Evolutionary conservation across 192 early-diverging fungal genomes (phyloP).

Genomic region (Mortierella claussenii): DNA sequence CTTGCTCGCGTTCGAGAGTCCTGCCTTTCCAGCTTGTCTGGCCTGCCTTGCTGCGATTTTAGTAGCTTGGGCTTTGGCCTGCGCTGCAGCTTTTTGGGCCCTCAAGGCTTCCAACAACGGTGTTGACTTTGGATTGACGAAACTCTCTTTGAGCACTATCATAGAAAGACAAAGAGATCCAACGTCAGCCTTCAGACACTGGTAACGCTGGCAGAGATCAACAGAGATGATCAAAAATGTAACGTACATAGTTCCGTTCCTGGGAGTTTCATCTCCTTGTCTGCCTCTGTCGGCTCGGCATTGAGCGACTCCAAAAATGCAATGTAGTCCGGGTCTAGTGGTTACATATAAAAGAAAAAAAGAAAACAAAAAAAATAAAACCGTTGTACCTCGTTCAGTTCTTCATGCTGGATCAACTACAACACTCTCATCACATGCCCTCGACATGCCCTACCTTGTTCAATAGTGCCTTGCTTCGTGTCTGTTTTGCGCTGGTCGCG

Average conservation of each 20-base stretch:
- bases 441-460: slow-evolving; percentile 74
- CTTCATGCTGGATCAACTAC: too few relatives aligned
- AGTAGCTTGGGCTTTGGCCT: slow-evolving; percentile 57
- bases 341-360: not conserved
- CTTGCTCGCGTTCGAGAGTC: slow-evolving; percentile 26
- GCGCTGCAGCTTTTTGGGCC: slow-evolving; percentile 72
- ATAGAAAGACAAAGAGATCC: not conserved
- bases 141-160: slow-evolving; percentile 39
- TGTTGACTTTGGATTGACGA: slow-evolving; percentile 74
- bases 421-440: too few relatives aligned
- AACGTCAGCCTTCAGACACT: not conserved
- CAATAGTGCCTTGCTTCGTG: slow-evolving; percentile 80
- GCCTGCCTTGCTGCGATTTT: slow-evolving; percentile 42
- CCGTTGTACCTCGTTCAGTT: too few relatives aligned
- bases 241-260: slow-evolving; percentile 64
- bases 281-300: slow-evolving; percentile 56
- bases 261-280: slow-evolving; percentile 53
- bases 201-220: slow-evolving; percentile 14
- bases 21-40: slow-evolving; percentile 41
- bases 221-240: slow-evolving; percentile 31
- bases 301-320: slow-evolving; percentile 80
- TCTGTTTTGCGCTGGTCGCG: slow-evolving; percentile 72
- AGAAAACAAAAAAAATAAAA: not conserved
- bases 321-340: slow-evolving; percentile 77
- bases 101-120: slow-evolving; percentile 80